A percentile compares a stretch with the other conserved stretches of the same genome.
Evolutionary conservation across 371 early-diverging fungal species (phyloP).

Genomic region (Mortierella polycephala): DNA sequence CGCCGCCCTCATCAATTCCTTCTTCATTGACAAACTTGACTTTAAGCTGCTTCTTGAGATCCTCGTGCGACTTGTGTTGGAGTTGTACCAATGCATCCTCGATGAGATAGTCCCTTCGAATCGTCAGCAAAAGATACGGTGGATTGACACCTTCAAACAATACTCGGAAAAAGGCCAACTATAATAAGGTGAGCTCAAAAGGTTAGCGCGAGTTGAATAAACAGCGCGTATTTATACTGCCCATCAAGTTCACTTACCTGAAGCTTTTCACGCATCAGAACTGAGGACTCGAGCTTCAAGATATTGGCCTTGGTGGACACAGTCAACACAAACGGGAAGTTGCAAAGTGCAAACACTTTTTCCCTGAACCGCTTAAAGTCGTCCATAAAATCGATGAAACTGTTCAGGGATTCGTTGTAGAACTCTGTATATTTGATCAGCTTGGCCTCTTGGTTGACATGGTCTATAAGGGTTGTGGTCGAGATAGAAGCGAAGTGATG

Average conservation of each 20-base stretch:
- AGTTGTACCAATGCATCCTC: conserved; percentile 87
- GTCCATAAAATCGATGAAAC: conserved; percentile 72
- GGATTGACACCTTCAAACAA: conserved; percentile 86
- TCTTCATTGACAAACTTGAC: conserved; percentile 92
- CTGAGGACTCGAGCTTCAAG: conserved; percentile 72
- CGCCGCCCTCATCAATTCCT: conserved; percentile 93
- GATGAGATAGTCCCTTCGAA: conserved; percentile 86
- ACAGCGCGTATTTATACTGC: background rate
- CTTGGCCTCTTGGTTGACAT: conserved; percentile 46
- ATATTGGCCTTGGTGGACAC: conserved; percentile 75
- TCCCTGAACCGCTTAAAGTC: conserved; percentile 74
- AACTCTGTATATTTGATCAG: conserved; percentile 61
- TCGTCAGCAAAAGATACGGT: conserved; percentile 87
- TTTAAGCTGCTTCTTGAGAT: conserved; percentile 89
- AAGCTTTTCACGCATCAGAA: conserved; percentile 67
- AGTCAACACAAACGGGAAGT: conserved; percentile 74
- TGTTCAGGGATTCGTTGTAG: conserved; percentile 74
- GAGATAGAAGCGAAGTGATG: background rate
- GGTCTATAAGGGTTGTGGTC: conserved; percentile 14
- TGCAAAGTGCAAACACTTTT: conserved; percentile 70
- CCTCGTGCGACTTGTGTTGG: conserved; percentile 76
- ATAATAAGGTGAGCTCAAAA: background rate
- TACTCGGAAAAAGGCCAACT: conserved; percentile 84
- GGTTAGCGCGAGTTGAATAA: background rate
- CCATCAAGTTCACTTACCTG: conserved; percentile 26